These are phyloP conservation scores for Rhizopogon roseolus DNA, from an alignment of 768 basidiomycete genomes.

Conservation along the genomic window DNA sequence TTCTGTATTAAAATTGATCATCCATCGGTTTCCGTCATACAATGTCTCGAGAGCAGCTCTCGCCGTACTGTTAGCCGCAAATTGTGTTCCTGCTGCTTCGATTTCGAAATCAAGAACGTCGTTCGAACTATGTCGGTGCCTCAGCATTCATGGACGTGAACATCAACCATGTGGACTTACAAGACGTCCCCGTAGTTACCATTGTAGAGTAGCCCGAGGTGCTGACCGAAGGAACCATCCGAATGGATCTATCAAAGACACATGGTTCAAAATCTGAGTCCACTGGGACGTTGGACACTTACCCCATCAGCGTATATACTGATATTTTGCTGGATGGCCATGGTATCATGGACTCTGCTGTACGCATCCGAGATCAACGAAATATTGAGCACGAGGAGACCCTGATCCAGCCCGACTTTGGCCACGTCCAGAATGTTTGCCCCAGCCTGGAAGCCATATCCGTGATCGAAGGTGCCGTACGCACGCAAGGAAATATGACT, in stretches of 20 bases:
- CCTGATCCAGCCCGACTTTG: slow-evolving; percentile 51
- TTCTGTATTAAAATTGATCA: slow-evolving; percentile 57
- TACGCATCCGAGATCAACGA: slow-evolving; percentile 48
- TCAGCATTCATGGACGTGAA: not conserved
- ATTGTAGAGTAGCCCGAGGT: slow-evolving; percentile 62
- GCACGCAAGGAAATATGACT: slow-evolving; percentile 45
- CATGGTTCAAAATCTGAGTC: not conserved
- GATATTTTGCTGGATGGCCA: slow-evolving; percentile 39
- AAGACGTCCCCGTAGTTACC: slow-evolving; percentile 64
- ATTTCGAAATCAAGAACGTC: slow-evolving; percentile 60
- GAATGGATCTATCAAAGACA: slow-evolving; percentile 5
- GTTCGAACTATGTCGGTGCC: slow-evolving; percentile 38
- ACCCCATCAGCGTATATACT: slow-evolving; percentile 55
- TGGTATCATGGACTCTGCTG: slow-evolving; percentile 44
- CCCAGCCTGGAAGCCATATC: slow-evolving; percentile 49
- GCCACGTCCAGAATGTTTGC: slow-evolving; percentile 66
- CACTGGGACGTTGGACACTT: slow-evolving; percentile 5
- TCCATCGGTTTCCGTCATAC: slow-evolving; percentile 61
- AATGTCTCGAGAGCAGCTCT: slow-evolving; percentile 49
- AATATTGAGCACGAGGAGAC: slow-evolving; percentile 34
- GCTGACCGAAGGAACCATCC: slow-evolving; percentile 35
- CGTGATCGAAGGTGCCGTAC: slow-evolving; percentile 42
- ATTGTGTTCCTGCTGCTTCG: slow-evolving; percentile 54
- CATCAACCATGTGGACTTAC: slow-evolving; percentile 20
- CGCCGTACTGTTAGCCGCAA: slow-evolving; percentile 38